A percentile compares a stretch with the other conserved stretches of the same genome.
Conservation (phyloP, 805 yeast species). For the Tetrapisispora iriomotensis region DNA sequence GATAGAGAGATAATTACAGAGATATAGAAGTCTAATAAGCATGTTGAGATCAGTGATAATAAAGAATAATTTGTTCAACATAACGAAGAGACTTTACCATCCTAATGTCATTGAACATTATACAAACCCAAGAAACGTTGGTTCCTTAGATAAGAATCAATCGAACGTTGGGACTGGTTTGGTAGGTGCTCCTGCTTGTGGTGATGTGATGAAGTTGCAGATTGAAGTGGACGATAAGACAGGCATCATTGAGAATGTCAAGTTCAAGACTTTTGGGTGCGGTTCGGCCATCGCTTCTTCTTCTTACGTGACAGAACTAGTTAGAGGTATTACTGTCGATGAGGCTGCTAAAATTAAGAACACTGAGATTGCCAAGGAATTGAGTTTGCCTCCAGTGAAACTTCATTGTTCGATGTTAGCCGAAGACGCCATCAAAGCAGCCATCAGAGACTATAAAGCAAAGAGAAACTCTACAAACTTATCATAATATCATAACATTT, state of each 20-base stretch:
- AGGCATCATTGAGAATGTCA: slow-evolving; percentile 87
- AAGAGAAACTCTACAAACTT: slow-evolving; percentile 42
- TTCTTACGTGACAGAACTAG: slow-evolving; percentile 86
- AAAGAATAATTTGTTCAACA: slow-evolving; percentile 2
- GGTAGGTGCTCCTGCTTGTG: slow-evolving; percentile 98
- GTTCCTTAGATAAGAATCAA: slow-evolving; percentile 71
- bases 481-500: not conserved
- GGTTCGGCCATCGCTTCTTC: slow-evolving; percentile 96
- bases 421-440: slow-evolving; percentile 95
- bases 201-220: slow-evolving; percentile 96
- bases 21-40: not conserved
- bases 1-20: no score
- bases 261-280: slow-evolving; percentile 98
- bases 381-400: slow-evolving; percentile 91
- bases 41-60: slow-evolving; percentile 2
- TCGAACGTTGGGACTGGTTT: slow-evolving; percentile 86
- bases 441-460: slow-evolving; percentile 84
- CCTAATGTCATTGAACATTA: slow-evolving; percentile 93
- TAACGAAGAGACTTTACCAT: slow-evolving; percentile 47
- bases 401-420: slow-evolving; percentile 98
- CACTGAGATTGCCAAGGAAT: slow-evolving; percentile 87
- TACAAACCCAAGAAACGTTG: slow-evolving; percentile 93
- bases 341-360: slow-evolving; percentile 89
- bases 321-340: slow-evolving; percentile 86
- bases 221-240: slow-evolving; percentile 83